Evolutionary conservation across 2,329 filamentous ascomycete genomes (phyloP).

Genomic region (Ophiocordyceps camponoti-saundersi): DNA sequence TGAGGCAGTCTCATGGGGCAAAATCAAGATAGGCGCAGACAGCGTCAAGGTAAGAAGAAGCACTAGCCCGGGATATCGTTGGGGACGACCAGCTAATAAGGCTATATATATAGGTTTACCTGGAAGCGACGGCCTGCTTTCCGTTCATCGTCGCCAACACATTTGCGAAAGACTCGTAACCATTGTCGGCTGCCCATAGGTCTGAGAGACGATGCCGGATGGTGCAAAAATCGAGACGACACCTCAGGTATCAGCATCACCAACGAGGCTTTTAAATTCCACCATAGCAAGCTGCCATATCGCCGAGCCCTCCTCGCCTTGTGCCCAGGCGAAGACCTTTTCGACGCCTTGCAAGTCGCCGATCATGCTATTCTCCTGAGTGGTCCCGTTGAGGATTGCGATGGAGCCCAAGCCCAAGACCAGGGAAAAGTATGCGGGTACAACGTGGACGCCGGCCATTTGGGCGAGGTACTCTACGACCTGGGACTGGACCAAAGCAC

Average conservation of each 20-base stretch:
- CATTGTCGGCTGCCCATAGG: not conserved
- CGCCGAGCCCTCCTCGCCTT: conserved; percentile 23
- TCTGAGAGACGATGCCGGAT: not conserved
- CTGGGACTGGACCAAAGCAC: conserved; percentile 15
- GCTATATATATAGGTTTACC: conserved; percentile 31
- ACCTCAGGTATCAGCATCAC: conserved; percentile 5
- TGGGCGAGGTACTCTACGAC: conserved; percentile 34
- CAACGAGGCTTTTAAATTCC: conserved; percentile 25
- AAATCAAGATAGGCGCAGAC: conserved; percentile 80
- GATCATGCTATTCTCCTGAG: conserved; percentile 27
- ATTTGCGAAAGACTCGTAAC: conserved; percentile 36
- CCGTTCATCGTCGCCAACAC: conserved; percentile 51
- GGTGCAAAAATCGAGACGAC: not conserved
- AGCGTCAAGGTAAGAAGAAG: conserved; percentile 57
- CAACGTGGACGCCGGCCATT: conserved; percentile 15
- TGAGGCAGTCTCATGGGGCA: conserved; percentile 96
- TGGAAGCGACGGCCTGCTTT: conserved; percentile 48
- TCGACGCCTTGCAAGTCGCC: conserved; percentile 28
- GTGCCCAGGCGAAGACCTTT: conserved; percentile 23
- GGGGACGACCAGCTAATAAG: not conserved
- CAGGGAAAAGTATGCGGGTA: conserved; percentile 29
- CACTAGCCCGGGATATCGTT: not conserved
- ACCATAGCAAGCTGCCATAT: conserved; percentile 30
- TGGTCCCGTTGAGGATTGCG: conserved; percentile 29
- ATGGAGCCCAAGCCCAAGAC: conserved; percentile 27